phyloP scores from a whole-genome alignment of 352 stramenopile species.

The Pythium chondricola region DNA sequence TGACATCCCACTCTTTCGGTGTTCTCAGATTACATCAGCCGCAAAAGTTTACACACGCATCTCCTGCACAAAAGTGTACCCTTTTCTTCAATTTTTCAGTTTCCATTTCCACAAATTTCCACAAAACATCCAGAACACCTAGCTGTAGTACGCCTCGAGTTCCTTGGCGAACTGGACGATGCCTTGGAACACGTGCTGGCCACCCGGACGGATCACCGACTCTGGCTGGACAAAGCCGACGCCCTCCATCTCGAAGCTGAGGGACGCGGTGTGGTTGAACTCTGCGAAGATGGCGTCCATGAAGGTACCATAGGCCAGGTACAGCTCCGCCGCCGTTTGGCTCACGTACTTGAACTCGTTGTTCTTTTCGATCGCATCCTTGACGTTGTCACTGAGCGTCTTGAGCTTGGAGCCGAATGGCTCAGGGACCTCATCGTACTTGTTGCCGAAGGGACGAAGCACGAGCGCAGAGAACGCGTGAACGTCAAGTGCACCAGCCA shows the following conservation, averaged over 20 bases:
- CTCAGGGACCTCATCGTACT: neutral
- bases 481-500: slow-evolving; percentile 18
- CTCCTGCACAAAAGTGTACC: too few relatives aligned
- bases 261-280: slow-evolving; percentile 23
- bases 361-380: slow-evolving; percentile 3
- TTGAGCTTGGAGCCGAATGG: slow-evolving; percentile 20
- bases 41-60: too few relatives aligned
- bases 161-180: slow-evolving; percentile 25
- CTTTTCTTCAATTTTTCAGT: too few relatives aligned
- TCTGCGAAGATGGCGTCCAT: slow-evolving; percentile 20
- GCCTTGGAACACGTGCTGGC: slow-evolving; percentile 19
- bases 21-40: too few relatives aligned
- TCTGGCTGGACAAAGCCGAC: slow-evolving; percentile 19
- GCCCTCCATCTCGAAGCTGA: slow-evolving; percentile 34
- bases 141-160: slow-evolving; percentile 18
- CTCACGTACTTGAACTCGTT: slow-evolving; percentile 10
- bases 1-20: too few relatives aligned
- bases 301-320: slow-evolving; percentile 23
- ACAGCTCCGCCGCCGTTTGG: slow-evolving; percentile 9
- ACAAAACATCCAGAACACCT: too few relatives aligned
- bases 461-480: slow-evolving; percentile 18
- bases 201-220: slow-evolving; percentile 21
- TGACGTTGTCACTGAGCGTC: slow-evolving; percentile 13
- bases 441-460: slow-evolving; percentile 18
- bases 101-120: too few relatives aligned